These are phyloP conservation scores for Smallanthus sonchifolius DNA, from an alignment of 129 eudicot species.

Conservation along the genomic window DNA sequence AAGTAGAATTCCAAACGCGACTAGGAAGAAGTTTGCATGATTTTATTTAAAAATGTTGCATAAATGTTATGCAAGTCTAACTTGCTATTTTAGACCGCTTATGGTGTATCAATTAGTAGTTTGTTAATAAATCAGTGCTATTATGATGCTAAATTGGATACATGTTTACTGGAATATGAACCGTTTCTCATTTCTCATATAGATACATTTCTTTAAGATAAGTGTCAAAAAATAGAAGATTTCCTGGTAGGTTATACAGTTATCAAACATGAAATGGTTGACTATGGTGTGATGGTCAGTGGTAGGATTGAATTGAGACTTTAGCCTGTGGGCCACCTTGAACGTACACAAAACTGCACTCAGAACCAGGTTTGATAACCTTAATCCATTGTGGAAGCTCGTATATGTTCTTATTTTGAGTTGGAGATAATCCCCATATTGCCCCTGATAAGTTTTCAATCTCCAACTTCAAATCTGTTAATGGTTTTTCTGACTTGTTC, in stretches of 20 bases:
- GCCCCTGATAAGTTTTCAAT: conserved; percentile 71
- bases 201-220: conserved; percentile 13
- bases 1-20: conserved; percentile 51
- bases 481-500: conserved; percentile 65
- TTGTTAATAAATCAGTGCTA: conserved; percentile 17
- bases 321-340: conserved; percentile 98
- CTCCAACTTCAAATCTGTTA: conserved; percentile 53
- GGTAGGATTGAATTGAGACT: conserved; percentile 61
- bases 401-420: conserved; percentile 52
- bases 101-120: conserved; percentile 25
- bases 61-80: conserved; percentile 7
- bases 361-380: conserved; percentile 59
- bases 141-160: conserved; percentile 16
- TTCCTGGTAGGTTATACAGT: conserved; percentile 22
- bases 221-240: conserved; percentile 33
- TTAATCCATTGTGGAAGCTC: conserved; percentile 63
- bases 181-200: conserved; percentile 22
- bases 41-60: conserved; percentile 2
- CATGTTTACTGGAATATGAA: conserved; percentile 16
- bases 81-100: conserved; percentile 13
- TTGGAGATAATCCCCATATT: conserved; percentile 66
- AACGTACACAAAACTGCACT: conserved; percentile 66
- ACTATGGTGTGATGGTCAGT: conserved; percentile 24
- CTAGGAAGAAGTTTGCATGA: conserved; percentile 50
- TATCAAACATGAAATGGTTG: conserved; percentile 4